A percentile compares a stretch with the other conserved stretches of the same genome.
These are phyloP conservation scores for Pichia exigua DNA, from an alignment of 805 yeast genomes.

Conservation along the genomic window DNA sequence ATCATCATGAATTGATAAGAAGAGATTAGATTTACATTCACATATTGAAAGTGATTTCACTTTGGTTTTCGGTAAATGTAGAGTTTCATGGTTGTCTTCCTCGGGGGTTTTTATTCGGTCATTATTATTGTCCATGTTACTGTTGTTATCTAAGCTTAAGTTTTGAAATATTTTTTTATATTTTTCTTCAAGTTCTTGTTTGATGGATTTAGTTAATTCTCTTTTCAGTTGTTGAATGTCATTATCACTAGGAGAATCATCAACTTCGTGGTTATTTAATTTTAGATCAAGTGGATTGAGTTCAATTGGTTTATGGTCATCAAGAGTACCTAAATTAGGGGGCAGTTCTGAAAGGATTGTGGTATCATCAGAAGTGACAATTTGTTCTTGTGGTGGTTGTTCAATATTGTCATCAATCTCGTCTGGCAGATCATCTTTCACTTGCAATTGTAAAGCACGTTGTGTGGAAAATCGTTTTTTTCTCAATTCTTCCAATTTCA, in stretches of 20 bases:
- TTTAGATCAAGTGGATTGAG: neutral
- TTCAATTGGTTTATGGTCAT: no score
- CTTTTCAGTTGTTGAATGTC: conserved; percentile 1
- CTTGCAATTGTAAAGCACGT: conserved; percentile 1
- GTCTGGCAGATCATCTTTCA: neutral
- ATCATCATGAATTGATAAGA: conserved; percentile 9
- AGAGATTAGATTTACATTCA: neutral
- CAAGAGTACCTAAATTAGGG: no score
- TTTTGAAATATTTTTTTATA: conserved; percentile 1
- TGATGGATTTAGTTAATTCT: conserved; percentile 10
- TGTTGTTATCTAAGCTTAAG: neutral
- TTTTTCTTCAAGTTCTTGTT: conserved; percentile 5
- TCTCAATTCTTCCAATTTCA: conserved; percentile 43
- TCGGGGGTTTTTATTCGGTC: neutral
- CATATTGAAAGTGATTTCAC: conserved; percentile 1
- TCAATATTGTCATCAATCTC: no score
- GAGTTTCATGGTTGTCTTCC: neutral
- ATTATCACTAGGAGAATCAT: neutral
- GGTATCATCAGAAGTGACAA: no score
- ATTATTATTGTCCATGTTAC: neutral
- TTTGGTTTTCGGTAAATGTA: neutral
- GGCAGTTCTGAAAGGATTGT: no score
- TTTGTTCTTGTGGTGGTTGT: no score
- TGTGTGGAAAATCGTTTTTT: conserved; percentile 34
- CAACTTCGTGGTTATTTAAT: neutral